These are phyloP conservation scores for Chaetomium olivaceum DNA, from an alignment of 2,329 filamentous ascomycete species.

Conservation along the genomic window DNA sequence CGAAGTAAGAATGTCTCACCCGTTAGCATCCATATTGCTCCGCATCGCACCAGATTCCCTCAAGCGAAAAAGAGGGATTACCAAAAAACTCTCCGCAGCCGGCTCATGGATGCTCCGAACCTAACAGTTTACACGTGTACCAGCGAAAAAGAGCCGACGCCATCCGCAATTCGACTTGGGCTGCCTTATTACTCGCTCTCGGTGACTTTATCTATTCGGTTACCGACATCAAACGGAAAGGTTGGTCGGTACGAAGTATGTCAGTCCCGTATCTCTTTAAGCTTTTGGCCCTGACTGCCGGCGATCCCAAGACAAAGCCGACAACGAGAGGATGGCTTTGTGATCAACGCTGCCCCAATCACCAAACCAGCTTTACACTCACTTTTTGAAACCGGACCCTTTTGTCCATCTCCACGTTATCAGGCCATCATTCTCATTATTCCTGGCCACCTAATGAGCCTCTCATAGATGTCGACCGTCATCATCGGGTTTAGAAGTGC, in stretches of 20 bases:
- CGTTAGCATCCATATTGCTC: background rate
- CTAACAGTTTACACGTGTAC: background rate
- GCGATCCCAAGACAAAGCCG: background rate
- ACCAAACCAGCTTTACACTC: background rate
- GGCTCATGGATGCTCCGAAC: background rate
- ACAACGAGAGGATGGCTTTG: background rate
- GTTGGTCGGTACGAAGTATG: too few species aligned
- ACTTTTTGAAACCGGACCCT: background rate
- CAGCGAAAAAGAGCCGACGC: background rate
- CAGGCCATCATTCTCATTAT: background rate
- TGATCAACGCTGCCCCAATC: background rate
- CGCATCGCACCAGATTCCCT: background rate
- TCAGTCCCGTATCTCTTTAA: too few species aligned
- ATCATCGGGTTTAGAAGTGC: background rate
- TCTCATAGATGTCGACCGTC: too few species aligned
- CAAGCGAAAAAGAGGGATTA: background rate
- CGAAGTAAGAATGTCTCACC: background rate
- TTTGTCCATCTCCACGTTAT: background rate
- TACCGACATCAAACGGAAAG: too few species aligned
- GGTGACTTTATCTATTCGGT: background rate
- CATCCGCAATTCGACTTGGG: background rate
- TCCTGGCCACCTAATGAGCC: too few species aligned
- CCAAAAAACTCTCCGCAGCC: conserved; percentile 7
- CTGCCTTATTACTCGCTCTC: background rate
- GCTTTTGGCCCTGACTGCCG: background rate